These are phyloP conservation scores for Neolentinus lepideus DNA, from an alignment of 1,284 basidiomycete genomes.

Conservation along the genomic window DNA sequence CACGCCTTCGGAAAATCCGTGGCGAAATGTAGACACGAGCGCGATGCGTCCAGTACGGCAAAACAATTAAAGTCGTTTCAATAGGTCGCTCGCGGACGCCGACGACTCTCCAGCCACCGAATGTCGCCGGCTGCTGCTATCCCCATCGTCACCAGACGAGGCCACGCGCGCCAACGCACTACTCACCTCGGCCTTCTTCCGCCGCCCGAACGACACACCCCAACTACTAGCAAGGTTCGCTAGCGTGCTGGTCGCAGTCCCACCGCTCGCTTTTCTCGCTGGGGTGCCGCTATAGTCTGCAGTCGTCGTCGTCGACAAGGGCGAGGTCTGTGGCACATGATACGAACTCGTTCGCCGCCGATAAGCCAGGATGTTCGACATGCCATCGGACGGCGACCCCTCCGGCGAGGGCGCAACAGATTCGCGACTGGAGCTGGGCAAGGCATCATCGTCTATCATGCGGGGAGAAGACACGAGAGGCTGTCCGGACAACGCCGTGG, in stretches of 20 bases:
- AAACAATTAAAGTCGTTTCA: conserved; percentile 28
- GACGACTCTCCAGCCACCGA: conserved; percentile 12
- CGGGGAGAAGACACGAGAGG: conserved; percentile 10
- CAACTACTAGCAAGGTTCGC: conserved; percentile 61
- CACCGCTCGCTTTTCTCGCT: conserved; percentile 11
- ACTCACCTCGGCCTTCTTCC: conserved; percentile 30
- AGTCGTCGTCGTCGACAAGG: conserved; percentile 23
- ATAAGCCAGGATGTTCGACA: conserved; percentile 34
- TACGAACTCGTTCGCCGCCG: conserved; percentile 48
- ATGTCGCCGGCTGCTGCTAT: neutral
- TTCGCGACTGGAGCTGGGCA: neutral
- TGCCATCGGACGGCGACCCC: conserved; percentile 48
- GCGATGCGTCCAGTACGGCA: neutral
- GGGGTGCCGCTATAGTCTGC: conserved; percentile 12
- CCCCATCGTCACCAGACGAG: neutral
- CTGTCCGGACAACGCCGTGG: conserved; percentile 59
- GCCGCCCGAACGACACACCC: conserved; percentile 55
- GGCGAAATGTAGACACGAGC: neutral
- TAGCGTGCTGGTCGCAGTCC: conserved; percentile 32
- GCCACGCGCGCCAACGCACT: neutral
- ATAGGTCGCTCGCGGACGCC: conserved; percentile 34
- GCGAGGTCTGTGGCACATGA: conserved; percentile 40
- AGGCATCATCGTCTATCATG: conserved; percentile 3
- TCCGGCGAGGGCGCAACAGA: conserved; percentile 42
- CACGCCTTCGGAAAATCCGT: neutral